Percentiles rank a stretch among this genome's conserved stretches.
These are phyloP conservation scores for Chlorella variabilis DNA, from an alignment of 163 green algal genomes.

Conservation along the genomic window DNA sequence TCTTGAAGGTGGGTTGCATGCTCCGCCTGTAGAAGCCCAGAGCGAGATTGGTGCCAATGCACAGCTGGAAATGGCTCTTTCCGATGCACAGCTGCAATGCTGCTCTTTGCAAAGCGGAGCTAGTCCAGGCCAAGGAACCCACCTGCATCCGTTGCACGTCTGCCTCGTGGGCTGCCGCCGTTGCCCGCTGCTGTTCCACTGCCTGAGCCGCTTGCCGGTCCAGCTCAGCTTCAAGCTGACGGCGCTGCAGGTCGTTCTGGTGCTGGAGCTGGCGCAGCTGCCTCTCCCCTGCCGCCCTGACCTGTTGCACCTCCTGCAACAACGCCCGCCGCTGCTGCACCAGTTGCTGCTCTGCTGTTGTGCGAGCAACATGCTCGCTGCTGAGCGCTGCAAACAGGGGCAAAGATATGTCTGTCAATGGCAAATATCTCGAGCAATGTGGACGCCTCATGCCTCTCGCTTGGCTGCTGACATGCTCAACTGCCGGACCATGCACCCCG, in stretches of 20 bases:
- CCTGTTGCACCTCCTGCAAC: not conserved
- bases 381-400: slow-evolving; percentile 5
- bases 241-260: not conserved
- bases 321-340: not conserved
- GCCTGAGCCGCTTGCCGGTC: not conserved
- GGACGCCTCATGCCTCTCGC: too few relatives aligned
- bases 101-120: too few relatives aligned
- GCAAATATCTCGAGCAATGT: not conserved
- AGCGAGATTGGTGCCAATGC: too few relatives aligned
- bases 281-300: not conserved
- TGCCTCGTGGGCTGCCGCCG: not conserved
- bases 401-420: not conserved
- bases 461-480: not conserved
- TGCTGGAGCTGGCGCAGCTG: not conserved
- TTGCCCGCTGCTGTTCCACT: not conserved
- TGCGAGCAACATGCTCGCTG: not conserved
- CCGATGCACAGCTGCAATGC: too few relatives aligned
- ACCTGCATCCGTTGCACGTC: not conserved
- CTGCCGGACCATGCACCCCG: not conserved
- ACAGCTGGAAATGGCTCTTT: too few relatives aligned
- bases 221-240: not conserved
- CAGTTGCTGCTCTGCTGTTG: slow-evolving; percentile 5
- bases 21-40: not conserved
- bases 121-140: not conserved
- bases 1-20: slow-evolving; percentile 1